A percentile compares a stretch with the other conserved stretches of the same genome.
phyloP scores from a whole-genome alignment of 495 filamentous ascomycete genomes.

The Baudoinia panamericana region DNA sequence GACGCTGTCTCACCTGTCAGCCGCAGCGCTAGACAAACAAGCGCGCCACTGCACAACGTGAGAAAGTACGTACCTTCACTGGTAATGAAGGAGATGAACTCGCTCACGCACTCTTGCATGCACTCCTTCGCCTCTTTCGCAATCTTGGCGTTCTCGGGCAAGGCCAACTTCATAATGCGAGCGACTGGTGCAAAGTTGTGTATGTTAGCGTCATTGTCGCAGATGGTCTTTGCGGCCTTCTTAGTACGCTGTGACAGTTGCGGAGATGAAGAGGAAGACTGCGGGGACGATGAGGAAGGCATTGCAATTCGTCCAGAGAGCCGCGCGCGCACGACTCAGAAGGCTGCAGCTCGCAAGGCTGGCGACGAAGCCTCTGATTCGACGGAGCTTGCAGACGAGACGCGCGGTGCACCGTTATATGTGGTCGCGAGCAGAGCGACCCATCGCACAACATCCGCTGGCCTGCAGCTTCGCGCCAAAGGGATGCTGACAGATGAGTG shows the following conservation, averaged over 20 bases:
- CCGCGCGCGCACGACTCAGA: slow-evolving; percentile 15
- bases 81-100: slow-evolving; percentile 99
- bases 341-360: slow-evolving; percentile 19
- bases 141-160: slow-evolving; percentile 98
- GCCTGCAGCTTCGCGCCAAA: no score
- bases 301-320: slow-evolving; percentile 19
- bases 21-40: slow-evolving; percentile 4
- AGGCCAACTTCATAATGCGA: slow-evolving; percentile 94
- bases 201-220: slow-evolving; percentile 69
- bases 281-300: slow-evolving; percentile 31
- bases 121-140: slow-evolving; percentile 99
- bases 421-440: slow-evolving; percentile 30
- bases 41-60: slow-evolving; percentile 1
- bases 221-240: slow-evolving; percentile 14
- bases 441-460: slow-evolving; percentile 33
- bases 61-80: slow-evolving; percentile 64
- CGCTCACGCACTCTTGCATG: slow-evolving; percentile 99
- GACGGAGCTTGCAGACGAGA: slow-evolving; percentile 22
- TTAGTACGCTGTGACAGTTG: slow-evolving; percentile 14
- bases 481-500: slow-evolving; percentile 26
- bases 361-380: slow-evolving; percentile 27
- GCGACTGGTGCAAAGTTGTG: slow-evolving; percentile 85
- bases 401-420: slow-evolving; percentile 30
- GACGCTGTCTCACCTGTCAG: slow-evolving; percentile 49
- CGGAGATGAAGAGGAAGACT: slow-evolving; percentile 31